phyloP scores from a whole-genome alignment of 768 basidiomycete genomes.

The Mycena rebaudengoi region DNA sequence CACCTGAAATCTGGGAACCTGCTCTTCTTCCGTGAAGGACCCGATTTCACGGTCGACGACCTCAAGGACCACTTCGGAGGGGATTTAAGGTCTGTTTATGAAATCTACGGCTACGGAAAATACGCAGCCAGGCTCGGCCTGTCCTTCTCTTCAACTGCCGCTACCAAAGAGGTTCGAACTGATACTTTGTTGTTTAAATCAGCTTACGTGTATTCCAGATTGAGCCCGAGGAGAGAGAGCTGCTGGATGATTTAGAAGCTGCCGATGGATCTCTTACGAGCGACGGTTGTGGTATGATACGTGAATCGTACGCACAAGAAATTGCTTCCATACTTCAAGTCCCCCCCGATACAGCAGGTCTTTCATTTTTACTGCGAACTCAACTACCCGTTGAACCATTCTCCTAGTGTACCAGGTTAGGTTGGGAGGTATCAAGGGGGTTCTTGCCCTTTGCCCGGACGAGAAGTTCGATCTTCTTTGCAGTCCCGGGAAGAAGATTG shows the following conservation, averaged over 20 bases:
- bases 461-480: slow-evolving; percentile 19
- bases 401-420: slow-evolving; percentile 31
- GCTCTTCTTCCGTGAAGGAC: slow-evolving; percentile 28
- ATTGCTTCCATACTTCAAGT: slow-evolving; percentile 3
- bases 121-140: slow-evolving; percentile 33
- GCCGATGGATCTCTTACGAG: slow-evolving; percentile 29
- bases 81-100: slow-evolving; percentile 26
- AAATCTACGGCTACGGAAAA: slow-evolving; percentile 29
- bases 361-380: background rate
- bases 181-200: background rate
- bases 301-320: slow-evolving; percentile 24
- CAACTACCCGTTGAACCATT: background rate
- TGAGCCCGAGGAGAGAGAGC: slow-evolving; percentile 1
- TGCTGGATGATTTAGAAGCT: slow-evolving; percentile 22
- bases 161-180: slow-evolving; percentile 16
- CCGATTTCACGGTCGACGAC: slow-evolving; percentile 14
- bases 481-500: slow-evolving; percentile 23
- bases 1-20: slow-evolving; percentile 26
- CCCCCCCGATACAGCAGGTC: slow-evolving; percentile 18
- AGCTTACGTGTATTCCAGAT: slow-evolving; percentile 9
- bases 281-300: slow-evolving; percentile 35
- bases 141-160: slow-evolving; percentile 31
- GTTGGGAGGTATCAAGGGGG: slow-evolving; percentile 30
- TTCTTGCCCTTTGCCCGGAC: slow-evolving; percentile 26
- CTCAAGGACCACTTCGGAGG: slow-evolving; percentile 27